Base-by-base conservation (phyloP, 2,329 filamentous ascomycete genomes). In the Pestalotiopsis sp. region DNA sequence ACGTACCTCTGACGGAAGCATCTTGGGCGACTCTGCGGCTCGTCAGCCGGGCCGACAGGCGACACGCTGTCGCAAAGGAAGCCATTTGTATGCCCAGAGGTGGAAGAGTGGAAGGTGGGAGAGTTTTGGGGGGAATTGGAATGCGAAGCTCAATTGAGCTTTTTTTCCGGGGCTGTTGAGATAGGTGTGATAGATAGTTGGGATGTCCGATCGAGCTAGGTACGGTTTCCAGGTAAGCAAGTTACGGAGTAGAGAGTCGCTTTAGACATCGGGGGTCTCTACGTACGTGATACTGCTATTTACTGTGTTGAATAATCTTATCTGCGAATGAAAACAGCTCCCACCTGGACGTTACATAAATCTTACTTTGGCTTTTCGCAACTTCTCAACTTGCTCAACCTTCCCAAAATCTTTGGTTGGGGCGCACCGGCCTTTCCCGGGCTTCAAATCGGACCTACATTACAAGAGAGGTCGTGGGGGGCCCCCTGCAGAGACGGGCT, bases 31-130 rank as follows among this genome's bases (percentile, higher is more conserved):
- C 79, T 78, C 86, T 84, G 73, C 86, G 83, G 73, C 84, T 80
- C 63, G 86, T 85, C 77, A 90, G 82, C 76, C 90, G 86, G 74
- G 86, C 86, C 71, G 90, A 91, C 73, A 89, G 80, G 77, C 90
- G 89, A 80, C 87, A 91, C 78, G 86, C 89, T 78, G 87, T 83
- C 78, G 86, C 85, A 77, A 92, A 83, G 75, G 90, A 91, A 79
- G 90, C 90, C 91, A 93, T 93, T 75, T 76, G 81, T 77, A 23
- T 12, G 73, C 69, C 70, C 66, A 62, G 66, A 17, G 13, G 11
- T 52, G 69, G 61, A 36, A 36, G 31, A 36, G 31, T 36, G 31
- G 63, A 59, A 59, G 60, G 58, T 49, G 58, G 57, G 52, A 41
- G 52, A 68, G 56, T 45, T 25, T 72, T 68, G 70, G 74, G 71